These are phyloP conservation scores for Nephelium lappaceum DNA, from an alignment of 345 rosid genomes.

Conservation along the genomic window DNA sequence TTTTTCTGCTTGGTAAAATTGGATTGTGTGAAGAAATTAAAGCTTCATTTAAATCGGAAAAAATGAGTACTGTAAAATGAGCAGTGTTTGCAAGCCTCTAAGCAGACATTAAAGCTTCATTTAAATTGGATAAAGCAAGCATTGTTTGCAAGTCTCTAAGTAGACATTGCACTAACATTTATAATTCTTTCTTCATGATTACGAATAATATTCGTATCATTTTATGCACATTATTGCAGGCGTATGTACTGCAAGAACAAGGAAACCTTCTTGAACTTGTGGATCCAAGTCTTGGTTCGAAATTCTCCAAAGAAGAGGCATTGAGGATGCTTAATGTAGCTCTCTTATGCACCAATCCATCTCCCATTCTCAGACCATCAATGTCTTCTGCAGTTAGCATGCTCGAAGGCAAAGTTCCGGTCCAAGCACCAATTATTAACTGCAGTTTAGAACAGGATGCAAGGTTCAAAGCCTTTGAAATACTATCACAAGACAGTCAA, in stretches of 20 bases:
- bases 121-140: too few relatives aligned
- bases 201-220: not conserved
- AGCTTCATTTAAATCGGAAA: too few relatives aligned
- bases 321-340: constrained; percentile 68
- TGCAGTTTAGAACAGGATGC: constrained; percentile 52
- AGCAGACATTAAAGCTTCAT: too few relatives aligned
- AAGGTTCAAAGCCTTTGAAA: constrained; percentile 80
- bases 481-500: constrained; percentile 66
- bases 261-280: constrained; percentile 87
- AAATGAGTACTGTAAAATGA: too few relatives aligned
- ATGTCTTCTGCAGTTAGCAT: constrained; percentile 85
- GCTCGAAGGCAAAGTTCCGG: constrained; percentile 74
- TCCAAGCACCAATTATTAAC: constrained; percentile 76
- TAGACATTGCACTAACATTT: not conserved
- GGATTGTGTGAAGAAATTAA: too few relatives aligned
- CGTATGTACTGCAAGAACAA: constrained; percentile 91
- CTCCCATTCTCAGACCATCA: constrained; percentile 85
- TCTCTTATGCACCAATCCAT: constrained; percentile 84
- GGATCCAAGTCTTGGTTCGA: constrained; percentile 65
- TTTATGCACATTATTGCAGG: constrained; percentile 39
- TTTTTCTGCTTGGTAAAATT: not conserved
- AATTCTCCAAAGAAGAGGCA: constrained; percentile 62
- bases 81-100: too few relatives aligned
- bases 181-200: not conserved
- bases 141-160: too few relatives aligned